Evolutionary conservation across 164 flowering plant species (phyloP).

Genomic region (Aristolochia contorta): DNA sequence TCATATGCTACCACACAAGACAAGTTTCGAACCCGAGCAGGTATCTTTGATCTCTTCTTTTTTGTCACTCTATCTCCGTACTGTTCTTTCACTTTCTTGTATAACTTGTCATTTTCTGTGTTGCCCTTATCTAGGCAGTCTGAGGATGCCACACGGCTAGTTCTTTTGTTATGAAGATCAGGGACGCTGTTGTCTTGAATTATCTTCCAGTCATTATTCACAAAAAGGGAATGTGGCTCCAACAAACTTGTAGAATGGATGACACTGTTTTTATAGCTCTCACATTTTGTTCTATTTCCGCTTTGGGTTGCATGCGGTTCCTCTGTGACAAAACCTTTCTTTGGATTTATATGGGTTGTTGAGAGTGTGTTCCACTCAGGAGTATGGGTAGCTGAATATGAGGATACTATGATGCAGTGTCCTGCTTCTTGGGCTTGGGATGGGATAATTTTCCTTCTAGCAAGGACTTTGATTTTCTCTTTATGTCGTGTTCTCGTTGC

Average conservation of each 20-base stretch:
- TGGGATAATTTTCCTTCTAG: constrained; percentile 6
- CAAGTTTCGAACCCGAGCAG: no score
- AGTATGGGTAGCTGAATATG: no score
- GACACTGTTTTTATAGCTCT: constrained; percentile 9
- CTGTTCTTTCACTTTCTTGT: no score
- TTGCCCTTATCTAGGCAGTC: constrained; percentile 33
- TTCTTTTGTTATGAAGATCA: constrained; percentile 2
- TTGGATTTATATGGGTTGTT: no score
- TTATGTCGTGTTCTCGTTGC: constrained; percentile 2
- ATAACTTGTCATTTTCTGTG: no score
- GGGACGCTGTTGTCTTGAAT: constrained; percentile 2
- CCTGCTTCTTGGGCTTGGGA: background rate
- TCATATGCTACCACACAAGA: no score
- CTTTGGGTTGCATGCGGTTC: constrained; percentile 15
- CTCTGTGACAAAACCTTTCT: background rate
- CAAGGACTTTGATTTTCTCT: constrained; percentile 5
- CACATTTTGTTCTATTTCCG: constrained; percentile 22
- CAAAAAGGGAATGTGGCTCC: constrained; percentile 17
- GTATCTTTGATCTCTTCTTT: no score
- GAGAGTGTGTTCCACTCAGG: no score
- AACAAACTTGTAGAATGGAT: constrained; percentile 11
- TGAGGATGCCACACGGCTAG: constrained; percentile 39
- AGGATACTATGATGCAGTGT: constrained; percentile 4
- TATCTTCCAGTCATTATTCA: constrained; percentile 15
- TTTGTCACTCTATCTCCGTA: no score